These are phyloP conservation scores for Chaetomium cochliodes DNA, from an alignment of 495 filamentous ascomycete species.

Conservation along the genomic window DNA sequence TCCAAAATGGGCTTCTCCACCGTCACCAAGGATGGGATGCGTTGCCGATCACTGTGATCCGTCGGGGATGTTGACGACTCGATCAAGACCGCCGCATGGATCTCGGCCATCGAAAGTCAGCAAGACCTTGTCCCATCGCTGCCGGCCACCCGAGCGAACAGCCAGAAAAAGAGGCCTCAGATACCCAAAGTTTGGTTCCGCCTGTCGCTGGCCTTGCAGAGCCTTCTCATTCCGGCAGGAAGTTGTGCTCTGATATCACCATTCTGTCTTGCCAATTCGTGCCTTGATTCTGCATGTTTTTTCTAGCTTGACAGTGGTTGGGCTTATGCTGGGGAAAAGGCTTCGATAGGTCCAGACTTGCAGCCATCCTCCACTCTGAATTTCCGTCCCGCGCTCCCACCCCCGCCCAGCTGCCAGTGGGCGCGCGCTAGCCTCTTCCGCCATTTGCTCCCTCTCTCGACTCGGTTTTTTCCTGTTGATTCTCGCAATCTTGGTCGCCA, in stretches of 20 bases:
- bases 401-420: conserved; percentile 23
- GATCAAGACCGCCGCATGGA: neutral
- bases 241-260: conserved; percentile 25
- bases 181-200: conserved; percentile 1
- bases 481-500: conserved; percentile 16
- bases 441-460: conserved; percentile 25
- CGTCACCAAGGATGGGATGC: neutral
- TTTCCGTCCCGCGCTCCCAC: conserved; percentile 18
- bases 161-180: neutral
- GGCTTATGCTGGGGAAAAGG: conserved; percentile 10
- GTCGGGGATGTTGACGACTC: neutral
- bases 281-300: conserved; percentile 20
- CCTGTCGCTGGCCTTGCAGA: too few relatives aligned
- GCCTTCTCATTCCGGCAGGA: conserved; percentile 1
- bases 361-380: conserved; percentile 20
- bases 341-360: conserved; percentile 16
- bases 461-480: conserved; percentile 23
- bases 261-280: conserved; percentile 4
- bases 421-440: conserved; percentile 21
- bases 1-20: neutral
- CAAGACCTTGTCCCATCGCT: neutral
- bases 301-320: conserved; percentile 10
- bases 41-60: conserved; percentile 6
- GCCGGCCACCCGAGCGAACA: neutral
- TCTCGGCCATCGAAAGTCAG: neutral